A percentile compares a stretch with the other conserved stretches of the same genome.
These are phyloP conservation scores for Trichosporon inkin DNA, from an alignment of 1,284 basidiomycete genomes.

Conservation along the genomic window DNA sequence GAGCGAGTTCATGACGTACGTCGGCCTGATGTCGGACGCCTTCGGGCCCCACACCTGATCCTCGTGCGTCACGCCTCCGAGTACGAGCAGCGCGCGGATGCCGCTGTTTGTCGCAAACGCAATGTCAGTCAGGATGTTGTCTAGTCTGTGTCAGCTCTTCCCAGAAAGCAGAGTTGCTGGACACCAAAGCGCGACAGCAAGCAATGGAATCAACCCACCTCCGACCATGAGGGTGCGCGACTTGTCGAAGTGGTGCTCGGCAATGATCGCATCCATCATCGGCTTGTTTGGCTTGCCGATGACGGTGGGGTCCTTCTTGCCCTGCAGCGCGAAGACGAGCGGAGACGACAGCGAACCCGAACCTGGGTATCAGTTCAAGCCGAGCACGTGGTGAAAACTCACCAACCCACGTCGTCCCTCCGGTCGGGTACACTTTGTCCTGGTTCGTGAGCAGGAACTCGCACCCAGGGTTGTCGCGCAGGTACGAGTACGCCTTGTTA, in stretches of 20 bases:
- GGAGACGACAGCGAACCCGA: constrained; percentile 80
- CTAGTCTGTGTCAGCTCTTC: constrained; percentile 39
- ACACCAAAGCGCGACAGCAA: background rate
- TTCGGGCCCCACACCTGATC: constrained; percentile 68
- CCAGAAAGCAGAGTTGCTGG: background rate
- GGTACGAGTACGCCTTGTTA: constrained; percentile 87
- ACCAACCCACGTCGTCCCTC: constrained; percentile 69
- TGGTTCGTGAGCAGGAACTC: constrained; percentile 90
- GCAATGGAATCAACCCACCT: constrained; percentile 52
- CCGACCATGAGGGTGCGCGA: constrained; percentile 87
- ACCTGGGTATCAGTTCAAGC: constrained; percentile 29
- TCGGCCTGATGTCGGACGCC: constrained; percentile 67
- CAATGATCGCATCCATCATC: constrained; percentile 92
- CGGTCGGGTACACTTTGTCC: constrained; percentile 82
- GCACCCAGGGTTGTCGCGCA: constrained; percentile 71
- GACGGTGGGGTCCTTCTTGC: constrained; percentile 63
- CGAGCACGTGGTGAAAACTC: background rate
- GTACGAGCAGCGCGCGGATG: constrained; percentile 79
- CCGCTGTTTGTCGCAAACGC: constrained; percentile 82
- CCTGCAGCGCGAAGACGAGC: constrained; percentile 65
- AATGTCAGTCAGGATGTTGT: constrained; percentile 85
- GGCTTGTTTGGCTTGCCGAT: constrained; percentile 88
- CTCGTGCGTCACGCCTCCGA: constrained; percentile 83
- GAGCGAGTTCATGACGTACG: constrained; percentile 72
- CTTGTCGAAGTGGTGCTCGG: constrained; percentile 88